A percentile compares a stretch with the other conserved stretches of the same genome.
These are phyloP conservation scores for Aspergillus sp. DNA, from an alignment of 2,329 filamentous ascomycete genomes.

Conservation along the genomic window DNA sequence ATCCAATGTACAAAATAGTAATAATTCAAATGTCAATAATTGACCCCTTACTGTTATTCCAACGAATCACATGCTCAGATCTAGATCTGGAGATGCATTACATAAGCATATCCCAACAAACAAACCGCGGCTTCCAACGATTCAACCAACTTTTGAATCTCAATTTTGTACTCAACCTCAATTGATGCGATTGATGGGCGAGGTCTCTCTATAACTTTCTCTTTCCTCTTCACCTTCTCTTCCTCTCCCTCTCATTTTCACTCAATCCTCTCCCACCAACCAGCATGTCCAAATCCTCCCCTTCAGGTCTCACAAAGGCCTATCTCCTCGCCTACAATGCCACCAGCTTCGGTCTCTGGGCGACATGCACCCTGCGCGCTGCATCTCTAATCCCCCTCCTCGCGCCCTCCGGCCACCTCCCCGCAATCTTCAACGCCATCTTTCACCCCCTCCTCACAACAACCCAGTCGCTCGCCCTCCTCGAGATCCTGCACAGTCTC, in stretches of 20 bases:
- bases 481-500: constrained; percentile 80
- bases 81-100: too few relatives aligned
- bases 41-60: too few relatives aligned
- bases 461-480: constrained; percentile 74
- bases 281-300: constrained; percentile 9
- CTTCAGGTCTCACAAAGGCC: constrained; percentile 49
- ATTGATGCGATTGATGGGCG: neutral
- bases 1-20: too few relatives aligned
- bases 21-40: too few relatives aligned
- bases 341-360: constrained; percentile 72
- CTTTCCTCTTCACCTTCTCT: neutral
- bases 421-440: constrained; percentile 43
- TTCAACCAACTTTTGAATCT: too few relatives aligned
- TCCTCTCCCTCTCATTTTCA: neutral
- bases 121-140: too few relatives aligned
- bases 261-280: neutral
- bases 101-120: too few relatives aligned
- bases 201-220: constrained; percentile 4
- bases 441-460: constrained; percentile 44
- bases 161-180: too few relatives aligned
- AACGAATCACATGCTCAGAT: too few relatives aligned
- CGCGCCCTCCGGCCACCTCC: constrained; percentile 44
- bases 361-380: constrained; percentile 67
- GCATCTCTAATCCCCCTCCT: constrained; percentile 50
- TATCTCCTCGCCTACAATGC: constrained; percentile 88